phyloP scores from a whole-genome alignment of 179 eudicot species.

The Silene noctiflora region DNA sequence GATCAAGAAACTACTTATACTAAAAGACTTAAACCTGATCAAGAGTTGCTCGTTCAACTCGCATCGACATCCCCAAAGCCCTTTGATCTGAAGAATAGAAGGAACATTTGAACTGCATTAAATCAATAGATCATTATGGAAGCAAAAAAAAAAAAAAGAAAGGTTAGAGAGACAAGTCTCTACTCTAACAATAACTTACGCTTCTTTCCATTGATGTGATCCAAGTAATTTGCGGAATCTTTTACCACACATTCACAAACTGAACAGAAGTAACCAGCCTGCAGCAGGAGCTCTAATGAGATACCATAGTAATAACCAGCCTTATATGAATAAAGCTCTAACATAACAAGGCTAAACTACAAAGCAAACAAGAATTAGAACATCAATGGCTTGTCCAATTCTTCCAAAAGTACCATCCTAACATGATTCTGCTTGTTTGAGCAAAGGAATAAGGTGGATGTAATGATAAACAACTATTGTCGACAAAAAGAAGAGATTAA shows the following conservation, averaged over 20 bases:
- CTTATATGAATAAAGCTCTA: not conserved
- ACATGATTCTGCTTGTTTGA: constrained; percentile 8
- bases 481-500: not conserved
- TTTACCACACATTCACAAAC: constrained; percentile 98
- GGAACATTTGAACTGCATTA: not conserved
- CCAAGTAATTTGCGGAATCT: constrained; percentile 94
- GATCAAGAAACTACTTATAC: not conserved
- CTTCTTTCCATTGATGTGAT: constrained; percentile 98
- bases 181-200: constrained; percentile 45
- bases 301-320: not conserved
- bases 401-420: not conserved
- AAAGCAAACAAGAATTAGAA: not conserved
- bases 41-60: constrained; percentile 86
- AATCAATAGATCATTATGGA: constrained; percentile 14
- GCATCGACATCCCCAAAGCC: constrained; percentile 99
- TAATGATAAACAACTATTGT: not conserved
- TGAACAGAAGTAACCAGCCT: constrained; percentile 97
- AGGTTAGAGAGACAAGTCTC: not conserved
- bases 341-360: not conserved
- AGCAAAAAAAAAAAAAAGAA: not conserved
- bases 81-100: constrained; percentile 75
- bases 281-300: constrained; percentile 28
- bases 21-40: constrained; percentile 60
- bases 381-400: constrained; percentile 3
- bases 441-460: not conserved